Evolutionary conservation across 768 basidiomycete genomes (phyloP), one percentile per base, ranked within the genome.

Genomic region (Galerina marginata): DNA sequence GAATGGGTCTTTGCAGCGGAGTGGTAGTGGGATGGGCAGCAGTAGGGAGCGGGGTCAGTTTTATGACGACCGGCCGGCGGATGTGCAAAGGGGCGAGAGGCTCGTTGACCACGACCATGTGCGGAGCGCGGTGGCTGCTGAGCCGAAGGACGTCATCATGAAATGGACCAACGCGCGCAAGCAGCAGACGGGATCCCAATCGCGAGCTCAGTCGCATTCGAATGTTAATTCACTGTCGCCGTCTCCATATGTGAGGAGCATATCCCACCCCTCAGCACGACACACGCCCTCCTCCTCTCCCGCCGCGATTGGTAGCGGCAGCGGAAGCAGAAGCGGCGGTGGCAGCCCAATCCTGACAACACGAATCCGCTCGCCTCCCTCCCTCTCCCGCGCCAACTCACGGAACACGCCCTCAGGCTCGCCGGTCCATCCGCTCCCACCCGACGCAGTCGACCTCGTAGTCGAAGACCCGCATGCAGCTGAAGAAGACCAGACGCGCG

Each of bases 371-470:
- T 70, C 74, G 11, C 72, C 78, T 2, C 70, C 72, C 40, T 68
- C 69, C 4, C 50, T 71, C 26, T 76, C 80, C 47, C 74, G 74
- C 26, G 69, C 60, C 9, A 74, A 62, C 44, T 77, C 79, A 4
- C 67, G 66, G 10, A 42, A 56, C 65, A 44, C 51, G 59, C n/a
- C 29, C 29, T 33, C 58, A 49, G 46, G 52, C 47, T 11, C 70
- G 16, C 39, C 75, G 5, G 20, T 20, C 20, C 71, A 75, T 15
- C 70, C 70, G 10, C 72, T 86, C 11, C 83, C 84, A 12, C 81
- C 85, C 2, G 91, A 98, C 63, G 95, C 96, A 1, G 89, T 98
- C 1, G 96, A 99, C 68, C 79, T 99, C 15, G 83, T 98, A 4
- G 86, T 96, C 0, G 91, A 92, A 67, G 90, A 89, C 67, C 61